A percentile compares a stretch with the other conserved stretches of the same genome.
Conservation (phyloP, 495 filamentous ascomycete genomes). For the Podospora pseudopauciseta region DNA sequence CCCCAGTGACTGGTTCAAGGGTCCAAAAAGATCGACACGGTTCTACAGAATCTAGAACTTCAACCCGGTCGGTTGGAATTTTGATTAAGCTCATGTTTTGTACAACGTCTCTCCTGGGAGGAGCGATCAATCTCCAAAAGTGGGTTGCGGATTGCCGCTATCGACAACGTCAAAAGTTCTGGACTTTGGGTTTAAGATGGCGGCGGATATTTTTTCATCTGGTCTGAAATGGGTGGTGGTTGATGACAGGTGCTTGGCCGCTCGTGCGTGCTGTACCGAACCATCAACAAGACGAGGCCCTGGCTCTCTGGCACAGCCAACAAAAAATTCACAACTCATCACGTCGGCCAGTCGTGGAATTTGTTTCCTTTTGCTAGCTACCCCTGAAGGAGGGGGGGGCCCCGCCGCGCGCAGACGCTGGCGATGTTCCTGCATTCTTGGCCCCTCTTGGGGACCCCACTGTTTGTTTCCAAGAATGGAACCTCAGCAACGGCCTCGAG, state of each 20-base stretch:
- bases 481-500: background rate
- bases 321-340: background rate
- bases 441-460: background rate
- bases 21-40: background rate
- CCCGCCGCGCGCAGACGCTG: background rate
- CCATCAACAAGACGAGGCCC: background rate
- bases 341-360: background rate
- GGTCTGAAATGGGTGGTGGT: background rate
- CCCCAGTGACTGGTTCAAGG: background rate
- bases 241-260: background rate
- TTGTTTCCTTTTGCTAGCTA: background rate
- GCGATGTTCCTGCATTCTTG: background rate
- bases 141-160: background rate
- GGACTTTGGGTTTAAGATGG: background rate
- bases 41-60: background rate
- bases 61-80: background rate
- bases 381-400: background rate
- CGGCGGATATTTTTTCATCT: background rate
- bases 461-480: slow-evolving; percentile 3
- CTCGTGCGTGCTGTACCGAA: background rate
- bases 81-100: background rate
- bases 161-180: background rate
- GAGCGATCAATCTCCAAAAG: background rate
- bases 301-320: background rate
- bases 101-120: background rate